A percentile compares a stretch with the other conserved stretches of the same genome.
phyloP scores from a whole-genome alignment of 768 basidiomycete species.

The Serpula lacrymans region DNA sequence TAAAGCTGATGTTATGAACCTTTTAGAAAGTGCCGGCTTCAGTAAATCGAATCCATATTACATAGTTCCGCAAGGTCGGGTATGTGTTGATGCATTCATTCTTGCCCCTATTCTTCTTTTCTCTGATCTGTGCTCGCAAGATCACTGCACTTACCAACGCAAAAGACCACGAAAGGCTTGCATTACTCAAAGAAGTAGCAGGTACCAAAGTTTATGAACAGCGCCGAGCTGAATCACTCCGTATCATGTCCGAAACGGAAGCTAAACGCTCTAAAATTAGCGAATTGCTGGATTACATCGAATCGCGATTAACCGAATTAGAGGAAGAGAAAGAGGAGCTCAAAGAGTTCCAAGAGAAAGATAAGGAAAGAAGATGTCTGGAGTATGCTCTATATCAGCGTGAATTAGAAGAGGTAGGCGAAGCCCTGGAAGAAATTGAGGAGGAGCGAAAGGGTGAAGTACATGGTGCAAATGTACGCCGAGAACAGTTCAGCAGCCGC shows the following conservation, averaged over 20 bases:
- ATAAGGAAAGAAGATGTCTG: slow-evolving; percentile 89
- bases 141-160: slow-evolving; percentile 97
- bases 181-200: slow-evolving; percentile 95
- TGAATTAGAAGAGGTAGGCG: slow-evolving; percentile 85
- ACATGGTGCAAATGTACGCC: slow-evolving; percentile 76
- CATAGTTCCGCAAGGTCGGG: slow-evolving; percentile 96
- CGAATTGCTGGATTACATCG: slow-evolving; percentile 88
- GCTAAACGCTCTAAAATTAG: slow-evolving; percentile 88
- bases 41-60: slow-evolving; percentile 99
- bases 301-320: slow-evolving; percentile 83
- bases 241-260: slow-evolving; percentile 96
- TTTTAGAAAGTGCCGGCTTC: slow-evolving; percentile 96
- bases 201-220: slow-evolving; percentile 99
- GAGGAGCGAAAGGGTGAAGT: slow-evolving; percentile 80
- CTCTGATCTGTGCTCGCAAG: slow-evolving; percentile 34
- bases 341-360: slow-evolving; percentile 94
- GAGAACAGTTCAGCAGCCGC: slow-evolving; percentile 77
- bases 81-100: slow-evolving; percentile 35
- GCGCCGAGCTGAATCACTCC: slow-evolving; percentile 85
- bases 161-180: slow-evolving; percentile 90
- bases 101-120: neutral
- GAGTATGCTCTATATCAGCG: slow-evolving; percentile 94
- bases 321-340: slow-evolving; percentile 98
- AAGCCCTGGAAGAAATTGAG: slow-evolving; percentile 81
- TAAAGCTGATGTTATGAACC: slow-evolving; percentile 97